Base-by-base conservation (phyloP, 306 rosid genomes). In the Quercus rubra region DNA sequence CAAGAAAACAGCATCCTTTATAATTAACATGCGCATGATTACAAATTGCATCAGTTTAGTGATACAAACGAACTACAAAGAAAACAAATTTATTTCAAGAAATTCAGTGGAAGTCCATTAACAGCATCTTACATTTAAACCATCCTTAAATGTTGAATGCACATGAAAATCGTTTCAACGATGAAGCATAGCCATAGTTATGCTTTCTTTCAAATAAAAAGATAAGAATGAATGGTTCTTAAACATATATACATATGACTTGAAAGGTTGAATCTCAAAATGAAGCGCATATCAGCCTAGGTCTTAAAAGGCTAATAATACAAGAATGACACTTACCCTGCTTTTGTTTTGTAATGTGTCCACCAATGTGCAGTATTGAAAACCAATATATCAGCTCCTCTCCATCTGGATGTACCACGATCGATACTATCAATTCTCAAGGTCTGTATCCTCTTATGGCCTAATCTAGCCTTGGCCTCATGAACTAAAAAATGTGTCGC, bases 281-380 rank as follows among this genome's bases (percentile, higher is more conserved):
- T 15, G 56, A 68, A 27, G 73, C 72, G 56, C 74, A 70, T 54
- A 61, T 49, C 25, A 66, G 57, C 68, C 51, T 73, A 68, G 74
- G 71, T 51, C 78, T 67, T 27, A 77, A 20, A 74, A 71, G 68
- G 62, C 43, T 30, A 54, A 14, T 43, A 81, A 76, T 23, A 64
- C 6, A 74, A 78, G 73, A 74, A 77, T 7, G 71, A 71, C 59
- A 79, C 95, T 87, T 72, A 95, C 99, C 99, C 98, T 12, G 98
- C 86, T 84, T 95, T 84, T 70, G 97, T 95, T 83, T 95, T 95
- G 89, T 79, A 85, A 89, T 95, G 98, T 21, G 98, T 87, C 99
- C 99, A 93, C 99, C 99, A 93, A 89, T 95, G 98, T 54, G 96
- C 99, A 52, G 97, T 88, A 80, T 95, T 95, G 83, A 95, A 92